A percentile compares a stretch with the other conserved stretches of the same genome.
Evolutionary conservation across 805 yeast species (phyloP).

Genomic region (Candida insectorum): DNA sequence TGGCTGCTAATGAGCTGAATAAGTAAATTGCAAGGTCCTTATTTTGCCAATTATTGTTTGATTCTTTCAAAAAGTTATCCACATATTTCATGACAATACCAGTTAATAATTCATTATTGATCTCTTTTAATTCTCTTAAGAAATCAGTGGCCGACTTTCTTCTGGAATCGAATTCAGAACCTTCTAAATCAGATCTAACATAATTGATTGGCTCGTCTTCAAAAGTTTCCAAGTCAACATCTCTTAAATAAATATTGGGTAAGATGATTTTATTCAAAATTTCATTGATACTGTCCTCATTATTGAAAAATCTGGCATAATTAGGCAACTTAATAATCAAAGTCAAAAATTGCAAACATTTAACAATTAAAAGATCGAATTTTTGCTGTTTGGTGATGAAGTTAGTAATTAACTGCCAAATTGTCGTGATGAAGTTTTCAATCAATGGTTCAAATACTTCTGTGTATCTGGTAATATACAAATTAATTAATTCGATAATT

Average conservation of each 20-base stretch:
- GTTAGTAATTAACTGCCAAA: conserved; percentile 71
- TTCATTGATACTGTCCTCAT: conserved; percentile 59
- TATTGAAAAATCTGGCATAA: conserved; percentile 63
- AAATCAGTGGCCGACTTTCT: conserved; percentile 92
- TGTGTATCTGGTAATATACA: conserved; percentile 87
- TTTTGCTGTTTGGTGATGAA: conserved; percentile 67
- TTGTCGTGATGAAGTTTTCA: conserved; percentile 71
- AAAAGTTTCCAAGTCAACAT: conserved; percentile 84
- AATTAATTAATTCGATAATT: conserved; percentile 78
- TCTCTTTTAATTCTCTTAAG: conserved; percentile 77
- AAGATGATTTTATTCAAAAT: conserved; percentile 79
- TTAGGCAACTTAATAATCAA: conserved; percentile 71
- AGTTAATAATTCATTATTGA: conserved; percentile 72
- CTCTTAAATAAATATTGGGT: conserved; percentile 85
- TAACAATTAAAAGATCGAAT: conserved; percentile 80
- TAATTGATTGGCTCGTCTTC: conserved; percentile 97
- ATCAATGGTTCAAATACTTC: conserved; percentile 84
- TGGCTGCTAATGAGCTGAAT: conserved; percentile 86
- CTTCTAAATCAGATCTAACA: conserved; percentile 91
- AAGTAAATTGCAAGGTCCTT: conserved; percentile 86
- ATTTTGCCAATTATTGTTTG: conserved; percentile 64
- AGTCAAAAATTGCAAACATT: conserved; percentile 76
- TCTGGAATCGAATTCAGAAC: conserved; percentile 90
- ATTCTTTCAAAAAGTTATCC: conserved; percentile 56
- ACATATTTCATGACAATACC: conserved; percentile 71